These are phyloP conservation scores for Lentinula sp. DNA, from an alignment of 768 basidiomycete genomes.

Conservation along the genomic window DNA sequence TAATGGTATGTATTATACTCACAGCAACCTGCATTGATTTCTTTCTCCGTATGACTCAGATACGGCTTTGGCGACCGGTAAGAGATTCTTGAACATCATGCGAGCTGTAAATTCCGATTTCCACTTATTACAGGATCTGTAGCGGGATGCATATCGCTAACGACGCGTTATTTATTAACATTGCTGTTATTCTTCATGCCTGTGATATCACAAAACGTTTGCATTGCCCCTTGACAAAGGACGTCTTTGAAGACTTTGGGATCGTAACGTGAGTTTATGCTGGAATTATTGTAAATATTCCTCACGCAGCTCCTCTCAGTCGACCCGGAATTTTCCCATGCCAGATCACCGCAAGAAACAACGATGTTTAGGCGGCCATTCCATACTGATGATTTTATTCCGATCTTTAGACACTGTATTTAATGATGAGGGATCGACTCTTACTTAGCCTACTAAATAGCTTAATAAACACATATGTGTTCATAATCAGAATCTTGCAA, in stretches of 20 bases:
- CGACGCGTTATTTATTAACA: conserved; percentile 24
- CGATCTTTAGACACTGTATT: too few species aligned
- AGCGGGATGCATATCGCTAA: conserved; percentile 26
- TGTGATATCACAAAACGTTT: not conserved
- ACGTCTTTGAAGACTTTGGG: conserved; percentile 1
- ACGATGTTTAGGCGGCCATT: not conserved
- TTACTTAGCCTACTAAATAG: too few species aligned
- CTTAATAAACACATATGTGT: too few species aligned
- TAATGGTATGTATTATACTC: not conserved
- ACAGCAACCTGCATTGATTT: not conserved
- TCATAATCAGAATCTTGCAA: too few species aligned
- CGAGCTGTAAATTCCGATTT: not conserved
- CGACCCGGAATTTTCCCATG: not conserved
- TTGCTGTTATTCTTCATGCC: conserved; percentile 24
- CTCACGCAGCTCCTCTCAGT: not conserved
- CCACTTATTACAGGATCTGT: conserved; percentile 19
- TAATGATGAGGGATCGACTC: too few species aligned
- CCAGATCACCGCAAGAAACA: not conserved
- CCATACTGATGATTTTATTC: too few species aligned
- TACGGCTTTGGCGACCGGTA: conserved; percentile 5
- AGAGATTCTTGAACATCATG: not conserved
- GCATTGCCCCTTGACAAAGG: not conserved
- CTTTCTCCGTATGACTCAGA: not conserved
- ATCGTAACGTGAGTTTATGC: not conserved
- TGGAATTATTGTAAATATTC: not conserved